Evolutionary conservation across 495 filamentous ascomycete species (phyloP), one percentile per base, ranked within the genome.

Genomic region (Aspergillus kassunensis): DNA sequence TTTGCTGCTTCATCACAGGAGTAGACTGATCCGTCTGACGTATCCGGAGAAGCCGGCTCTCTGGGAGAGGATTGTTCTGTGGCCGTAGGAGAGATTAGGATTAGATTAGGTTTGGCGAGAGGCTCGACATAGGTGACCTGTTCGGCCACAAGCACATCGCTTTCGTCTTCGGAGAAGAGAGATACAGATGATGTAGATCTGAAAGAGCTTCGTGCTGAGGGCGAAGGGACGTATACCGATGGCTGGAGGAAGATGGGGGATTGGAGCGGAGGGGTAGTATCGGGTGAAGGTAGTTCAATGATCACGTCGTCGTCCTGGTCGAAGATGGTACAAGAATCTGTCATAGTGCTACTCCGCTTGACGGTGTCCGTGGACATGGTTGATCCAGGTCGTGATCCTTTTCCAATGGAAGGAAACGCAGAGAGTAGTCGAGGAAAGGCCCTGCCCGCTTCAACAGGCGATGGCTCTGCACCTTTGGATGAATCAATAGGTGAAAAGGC

Each of bases 341-440:
- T 67, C 8, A 50, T 61, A 35, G 46, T 62, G 37, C 69, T 73
- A 47, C 56, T 69, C n/a, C 69, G 65, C 55, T 74, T 75, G 40
- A 73, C 55, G 1, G 72, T 75, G 19, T 71, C 68, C 43, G 72
- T 65, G 0, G 72, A 75, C 7, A 74, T 65, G 40, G 72, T 65
- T 0, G 72, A 75, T 10, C 72, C 66, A 0, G 71, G 69, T 2
- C 71, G 59, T 15, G 63, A 60, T 1, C 55, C 36, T 48, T 71
- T 72, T 12, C n/a, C n/a, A n/a, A 49, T 44, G 11, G 61, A 46
- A 6, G 53, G 45, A 25, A 54, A 58, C 1, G 64, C 53, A 3
- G 66, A 48, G 42, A 68, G 44, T 4, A 69, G 44, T 7, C 55
- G 56, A 13, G 54, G 33, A 36, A 53, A 44, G 18, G 40, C 44